phyloP scores from a whole-genome alignment of 2,329 filamentous ascomycete genomes.

The Ophiostoma novo-ulmi region DNA sequence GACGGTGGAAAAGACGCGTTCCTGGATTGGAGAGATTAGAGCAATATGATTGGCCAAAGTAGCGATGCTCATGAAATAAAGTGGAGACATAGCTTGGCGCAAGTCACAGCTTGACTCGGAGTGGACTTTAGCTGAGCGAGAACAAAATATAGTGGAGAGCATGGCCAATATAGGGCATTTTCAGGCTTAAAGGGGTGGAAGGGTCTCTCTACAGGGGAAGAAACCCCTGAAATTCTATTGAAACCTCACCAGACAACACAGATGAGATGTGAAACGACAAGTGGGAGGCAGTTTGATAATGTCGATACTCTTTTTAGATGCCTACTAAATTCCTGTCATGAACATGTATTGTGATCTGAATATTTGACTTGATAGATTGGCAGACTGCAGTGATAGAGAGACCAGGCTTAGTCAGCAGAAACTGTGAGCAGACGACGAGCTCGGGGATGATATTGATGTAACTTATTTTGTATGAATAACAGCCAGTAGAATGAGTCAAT shows the following conservation, averaged over 20 bases:
- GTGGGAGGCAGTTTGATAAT: no score
- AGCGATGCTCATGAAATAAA: neutral
- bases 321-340: no score
- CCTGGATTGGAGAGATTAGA: neutral
- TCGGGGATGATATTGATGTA: neutral
- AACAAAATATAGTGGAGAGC: neutral
- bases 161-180: neutral
- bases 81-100: neutral
- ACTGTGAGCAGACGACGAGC: neutral
- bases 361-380: no score
- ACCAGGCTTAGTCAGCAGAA: neutral
- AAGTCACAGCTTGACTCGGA: neutral
- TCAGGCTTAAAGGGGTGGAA: neutral
- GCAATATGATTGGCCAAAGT: neutral
- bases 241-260: neutral
- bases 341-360: no score
- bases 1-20: slow-evolving; percentile 3
- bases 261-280: neutral
- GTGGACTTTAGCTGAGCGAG: neutral
- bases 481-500: neutral
- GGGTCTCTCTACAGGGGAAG: neutral
- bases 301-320: neutral
- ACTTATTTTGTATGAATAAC: neutral
- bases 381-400: neutral
- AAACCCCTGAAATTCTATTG: neutral